Base-by-base conservation (phyloP, 306 rosid genomes). In the Hippophae tibetana region DNA sequence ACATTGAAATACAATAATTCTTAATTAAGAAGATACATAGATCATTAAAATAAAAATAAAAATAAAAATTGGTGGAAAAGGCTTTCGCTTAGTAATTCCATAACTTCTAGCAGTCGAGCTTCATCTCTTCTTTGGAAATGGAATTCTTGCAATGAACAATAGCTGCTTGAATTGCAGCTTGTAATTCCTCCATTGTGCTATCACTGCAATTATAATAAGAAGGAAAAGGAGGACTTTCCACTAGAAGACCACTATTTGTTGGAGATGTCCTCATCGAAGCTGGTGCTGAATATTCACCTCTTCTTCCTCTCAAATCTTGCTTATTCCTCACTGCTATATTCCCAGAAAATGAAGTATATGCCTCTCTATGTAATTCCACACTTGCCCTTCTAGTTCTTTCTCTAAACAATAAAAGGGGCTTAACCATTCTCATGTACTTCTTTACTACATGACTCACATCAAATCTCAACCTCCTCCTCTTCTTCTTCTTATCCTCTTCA, bases 111-210 rank as follows among this genome's bases (percentile, higher is more conserved):
- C 76, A 67, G 74, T 68, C 72, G 78, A 72, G 66, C 25, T 31
- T 31, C 38, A 67, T 78, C 27, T 87, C 92, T 63, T 80, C 90
- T 46, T 79, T 72, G 13, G 92, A 77, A 68, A 79, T 77, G 55
- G 99, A 93, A 61, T 79, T 88, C 83, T 93, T 93, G 78, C 99
- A 93, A 72, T 93, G 97, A 70, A 97, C 95, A 77, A 93, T 93
- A 38, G 99, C 99, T 60, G 96, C 93, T 81, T 92, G 99, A 80
- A 92, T 88, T 9, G 99, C 99, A 3, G 99, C 88, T 44, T 93
- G 97, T 72, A 93, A 76, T 73, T 93, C 99, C 73, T 93, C 99
- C 97, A 93, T 84, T 64, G 94, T 78, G 61, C 99, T 88, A 56
- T 93, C 95, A 69, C 48, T 31, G 38, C 38, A 31, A 31, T 31